Evolutionary conservation across 192 early-diverging fungal genomes (phyloP), one percentile per base, ranked within the genome.

Genomic region (Oehlia diaphana): DNA sequence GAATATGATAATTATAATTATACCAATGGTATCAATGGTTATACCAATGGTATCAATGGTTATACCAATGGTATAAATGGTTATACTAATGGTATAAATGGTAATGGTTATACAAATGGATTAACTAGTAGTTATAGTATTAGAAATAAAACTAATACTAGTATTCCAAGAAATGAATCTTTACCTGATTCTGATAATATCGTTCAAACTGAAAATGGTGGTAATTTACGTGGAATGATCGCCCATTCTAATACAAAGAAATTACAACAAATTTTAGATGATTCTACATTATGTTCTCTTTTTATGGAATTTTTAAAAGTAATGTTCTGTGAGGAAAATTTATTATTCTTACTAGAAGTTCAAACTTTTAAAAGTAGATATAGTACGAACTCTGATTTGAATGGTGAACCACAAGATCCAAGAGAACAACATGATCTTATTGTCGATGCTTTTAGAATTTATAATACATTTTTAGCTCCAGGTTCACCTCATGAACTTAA

Each of bases 251-350:
- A 91, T 78, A 79, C 87, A 0, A 84, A 86, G 4, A 83, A 88
- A 37, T 86, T 94, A 9, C 87, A 85, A 39, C 81, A 85, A n/a
- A 93, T 94, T 72, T 81, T 94, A 2, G 84, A 86, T 6, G 88
- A 89, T 71, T 66, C 84, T 2, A 82, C 81, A 2, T 80, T 93
- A 8, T 81, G 89, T 39, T 84, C 86, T 16, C 76, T 89, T 5
- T 93, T 93, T 82, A 90, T 90, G 74, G 88, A 84, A 26, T 93
- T 92, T 76, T 82, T 92, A 39, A 86, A 88, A 14, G 83, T 87
- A 26, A 92, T 92, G 70, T 90, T 91, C 68, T 93, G 92, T 74
- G 89, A 92, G 76, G 93, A 94, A 50, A 94, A 94, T 73, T 82
- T 92, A 23, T 84, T 90, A n/a, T 94, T 93, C 63, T 90, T 88